Base-by-base conservation (phyloP, 306 rosid species). In the Trifolium dubium region DNA sequence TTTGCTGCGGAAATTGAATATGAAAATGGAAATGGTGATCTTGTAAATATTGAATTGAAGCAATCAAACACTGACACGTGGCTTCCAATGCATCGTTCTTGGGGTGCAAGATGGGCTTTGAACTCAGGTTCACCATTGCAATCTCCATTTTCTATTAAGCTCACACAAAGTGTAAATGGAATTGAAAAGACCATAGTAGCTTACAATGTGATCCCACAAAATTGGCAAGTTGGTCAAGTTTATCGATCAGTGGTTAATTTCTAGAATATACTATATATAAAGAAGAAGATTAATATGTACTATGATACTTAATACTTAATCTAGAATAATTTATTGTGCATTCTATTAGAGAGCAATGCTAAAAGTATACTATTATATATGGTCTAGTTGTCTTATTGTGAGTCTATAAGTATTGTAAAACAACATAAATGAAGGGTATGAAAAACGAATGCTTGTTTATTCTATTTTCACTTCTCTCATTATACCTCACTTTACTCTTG, bases 71-170 rank as follows among this genome's bases (percentile, higher is more conserved):
- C 3, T 32, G 14, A 50, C 29, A 17, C 84, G 9, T 87, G 96
- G 96, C 23, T 47, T 65, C 80, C 84, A 31, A 86, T 89, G 96
- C 61, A 37, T 12, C 84, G 80, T 56, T 89, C 90, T 0, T 87
- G 96, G 96, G 96, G 96, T 40, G 88, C 92, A 19, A 82, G 78
- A 41, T 90, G 92, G 96, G 77, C 81, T 29, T 78, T 90, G 17
- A 53, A 77, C 60, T 3, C 34, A 0, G 86, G 90, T 59, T 65
- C 64, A 3, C 0, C 28, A 0, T 35, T 88, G 15, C 47, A 60
- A 19, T 75, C 86, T 3, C 90, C 96, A 0, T 82, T 88, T 82
- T 86, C 92, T 5, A n/a, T 88, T 64, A 79, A 64, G 47, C 79
- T 88, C 44, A 82, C 77, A 5, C 59, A 76, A 9, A 72, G 79